phyloP scores from a whole-genome alignment of 1,284 basidiomycete species.

The Pseudozyma sp. region DNA sequence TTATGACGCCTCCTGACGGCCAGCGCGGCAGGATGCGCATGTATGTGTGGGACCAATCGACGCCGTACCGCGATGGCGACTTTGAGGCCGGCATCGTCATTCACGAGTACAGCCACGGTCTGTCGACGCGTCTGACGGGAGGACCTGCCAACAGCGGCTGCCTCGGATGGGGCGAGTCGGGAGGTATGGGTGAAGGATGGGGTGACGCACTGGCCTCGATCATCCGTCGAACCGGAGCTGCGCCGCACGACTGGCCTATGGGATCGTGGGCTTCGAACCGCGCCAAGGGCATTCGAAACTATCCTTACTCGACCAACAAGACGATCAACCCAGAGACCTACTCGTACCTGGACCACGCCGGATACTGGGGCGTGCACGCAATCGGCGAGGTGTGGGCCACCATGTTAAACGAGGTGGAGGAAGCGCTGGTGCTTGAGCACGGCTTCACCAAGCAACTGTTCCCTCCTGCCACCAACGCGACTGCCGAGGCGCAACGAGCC shows the following conservation, averaged over 20 bases:
- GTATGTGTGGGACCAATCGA: constrained; percentile 81
- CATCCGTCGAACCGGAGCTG: constrained; percentile 79
- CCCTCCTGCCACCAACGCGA: constrained; percentile 51
- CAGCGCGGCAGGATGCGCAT: constrained; percentile 91
- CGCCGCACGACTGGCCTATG: constrained; percentile 74
- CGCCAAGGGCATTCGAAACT: constrained; percentile 84
- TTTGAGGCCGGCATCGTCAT: constrained; percentile 75
- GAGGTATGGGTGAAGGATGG: constrained; percentile 91
- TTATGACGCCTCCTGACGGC: constrained; percentile 72
- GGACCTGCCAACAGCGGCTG: constrained; percentile 87
- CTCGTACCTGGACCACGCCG: constrained; percentile 93
- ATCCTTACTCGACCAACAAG: constrained; percentile 72
- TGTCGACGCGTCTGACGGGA: constrained; percentile 92
- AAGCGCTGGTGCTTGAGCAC: constrained; percentile 54
- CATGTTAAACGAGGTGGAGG: constrained; percentile 78
- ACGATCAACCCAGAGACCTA: constrained; percentile 89
- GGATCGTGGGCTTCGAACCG: constrained; percentile 92
- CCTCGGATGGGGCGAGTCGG: constrained; percentile 92
- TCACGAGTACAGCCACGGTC: constrained; percentile 77
- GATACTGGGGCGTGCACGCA: constrained; percentile 75
- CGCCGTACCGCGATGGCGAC: constrained; percentile 90
- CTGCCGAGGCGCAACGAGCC: constrained; percentile 33
- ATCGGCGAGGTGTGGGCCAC: constrained; percentile 96
- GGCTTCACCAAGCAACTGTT: constrained; percentile 56
- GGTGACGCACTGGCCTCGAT: constrained; percentile 73